Evolutionary conservation across 1,284 basidiomycete genomes (phyloP), one percentile per base, ranked within the genome.

Genomic region (Limonomyces culmigenus): DNA sequence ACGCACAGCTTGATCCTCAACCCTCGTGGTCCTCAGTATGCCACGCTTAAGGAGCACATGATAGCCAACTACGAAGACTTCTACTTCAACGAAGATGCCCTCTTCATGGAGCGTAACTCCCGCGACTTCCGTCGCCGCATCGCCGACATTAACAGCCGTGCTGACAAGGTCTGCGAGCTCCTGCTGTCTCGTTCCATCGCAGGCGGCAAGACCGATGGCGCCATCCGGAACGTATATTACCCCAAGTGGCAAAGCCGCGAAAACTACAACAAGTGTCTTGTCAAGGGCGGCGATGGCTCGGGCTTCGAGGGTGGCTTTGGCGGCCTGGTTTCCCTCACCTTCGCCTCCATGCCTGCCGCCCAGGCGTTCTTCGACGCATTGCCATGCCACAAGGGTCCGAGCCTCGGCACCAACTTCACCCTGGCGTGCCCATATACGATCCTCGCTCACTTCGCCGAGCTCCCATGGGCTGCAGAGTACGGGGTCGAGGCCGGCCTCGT

Each of bases 101-200:
- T 97, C 37, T 96, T 81, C 62, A 85, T 98, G 79, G 93, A 98
- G 54, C 81, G 93, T 45, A 98, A 98, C 58, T 95, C 89, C 15
- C 85, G 93, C 36, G 79, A 96, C 58, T 96, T 96, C 61, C 62
- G 69, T 35, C 60, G 62, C 6, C 83, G 93, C 38, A 70, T 92
- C 44, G 64, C 65, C 39, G 54, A 64, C 38, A 88, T 96, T 54
- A 87, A 98, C 54, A 53, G 57, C 36, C 97, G 95, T 52, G 68
- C 93, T 2, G 76, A 84, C 50, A 71, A 71, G 19, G 62, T 95
- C 33, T 92, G 87, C 49, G 75, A 80, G 38, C 74, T 79, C 50
- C 63, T 98, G n/a, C 67, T 63, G 40, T 60, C 67, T 4, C 70
- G 65, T 34, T 79, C 78, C 3, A 41, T 67, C 23, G 55, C 56